Evolutionary conservation across 495 filamentous ascomycete genomes (phyloP), one percentile per base, ranked within the genome.

Genomic region (Viridothelium virens): DNA sequence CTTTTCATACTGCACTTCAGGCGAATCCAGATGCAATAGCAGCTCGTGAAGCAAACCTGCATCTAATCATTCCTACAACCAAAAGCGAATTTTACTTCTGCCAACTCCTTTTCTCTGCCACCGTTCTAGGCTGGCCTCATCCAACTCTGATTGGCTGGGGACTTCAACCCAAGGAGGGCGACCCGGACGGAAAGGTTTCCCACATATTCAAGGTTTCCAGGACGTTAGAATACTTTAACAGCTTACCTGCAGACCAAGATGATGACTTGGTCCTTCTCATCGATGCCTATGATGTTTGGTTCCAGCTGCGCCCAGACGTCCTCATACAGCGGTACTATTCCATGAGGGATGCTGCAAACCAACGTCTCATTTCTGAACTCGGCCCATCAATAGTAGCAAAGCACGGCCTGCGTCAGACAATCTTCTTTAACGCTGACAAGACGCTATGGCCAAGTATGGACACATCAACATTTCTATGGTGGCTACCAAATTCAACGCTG

Each of bases 391-490:
- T 72, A 33, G 68, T 70, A 4, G 70, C 70, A 25, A 66, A 47
- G 38, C 59, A 64, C 5, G 68, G 66, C 36, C 64, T 69, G 68
- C 78, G 77, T 0, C 83, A 87, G 67, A 80, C 79, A 6, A 81
- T 87, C 14, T 65, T 89, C 2, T 89, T 87, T 67, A 83, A 79
- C 39, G 83, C 85, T 14, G 79, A 83, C 72, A 89, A 88, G 74
- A 69, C 76, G 25, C 88, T 86, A 65, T 80, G 77, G 63, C 76
- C 77, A 2, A 79, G 77, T 37, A 67, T 81, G 31, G 66, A 72
- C 4, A 70, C 73, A 6, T 78, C 83, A 62, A 74, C 82, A 11
- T 82, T 83, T 3, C 87, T 85, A 66, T 77, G 74, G 46, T 77
- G 81, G 34, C 79, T 85, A 0, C 86, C 86, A 0, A 71, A 82